Conservation (phyloP, 345 rosid genomes). For the Jatropha curcas region DNA sequence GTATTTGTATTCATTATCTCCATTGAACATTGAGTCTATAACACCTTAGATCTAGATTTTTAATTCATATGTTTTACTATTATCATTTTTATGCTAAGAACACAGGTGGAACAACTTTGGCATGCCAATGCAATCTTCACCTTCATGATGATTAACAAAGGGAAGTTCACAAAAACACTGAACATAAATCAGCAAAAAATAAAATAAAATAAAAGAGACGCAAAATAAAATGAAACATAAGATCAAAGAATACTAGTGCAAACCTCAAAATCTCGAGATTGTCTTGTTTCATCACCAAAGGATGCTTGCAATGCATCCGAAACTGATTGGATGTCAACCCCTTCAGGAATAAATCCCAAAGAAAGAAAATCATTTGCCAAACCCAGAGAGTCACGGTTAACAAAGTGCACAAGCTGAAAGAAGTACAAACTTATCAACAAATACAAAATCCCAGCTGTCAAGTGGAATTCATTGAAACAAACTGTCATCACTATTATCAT, state of each 20-base stretch:
- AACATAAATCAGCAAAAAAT: not conserved
- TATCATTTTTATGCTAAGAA: not conserved
- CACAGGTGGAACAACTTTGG: not conserved
- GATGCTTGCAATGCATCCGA: conserved; percentile 77
- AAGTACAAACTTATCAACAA: conserved; percentile 35
- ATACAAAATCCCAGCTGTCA: conserved; percentile 18
- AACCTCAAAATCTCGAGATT: conserved; percentile 95
- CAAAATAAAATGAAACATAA: not conserved
- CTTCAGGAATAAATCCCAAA: conserved; percentile 98
- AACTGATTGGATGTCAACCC: conserved; percentile 71
- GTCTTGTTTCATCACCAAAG: conserved; percentile 63
- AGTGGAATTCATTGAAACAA: conserved; percentile 18
- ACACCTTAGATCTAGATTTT: not conserved
- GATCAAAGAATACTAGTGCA: conserved; percentile 14
- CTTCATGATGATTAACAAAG: not conserved
- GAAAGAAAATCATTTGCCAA: conserved; percentile 98
- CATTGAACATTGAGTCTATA: not conserved
- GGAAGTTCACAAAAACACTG: not conserved
- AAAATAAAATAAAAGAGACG: not conserved
- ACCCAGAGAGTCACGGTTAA: conserved; percentile 96
- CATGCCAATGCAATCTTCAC: not conserved
- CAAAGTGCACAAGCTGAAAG: conserved; percentile 97
- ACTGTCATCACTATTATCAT: conserved; percentile 7
- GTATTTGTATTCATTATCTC: not conserved
- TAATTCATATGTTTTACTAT: not conserved